A percentile compares a stretch with the other conserved stretches of the same genome.
Evolutionary conservation across 2,329 filamentous ascomycete genomes (phyloP).

Genomic region (Monosporascus sp.): DNA sequence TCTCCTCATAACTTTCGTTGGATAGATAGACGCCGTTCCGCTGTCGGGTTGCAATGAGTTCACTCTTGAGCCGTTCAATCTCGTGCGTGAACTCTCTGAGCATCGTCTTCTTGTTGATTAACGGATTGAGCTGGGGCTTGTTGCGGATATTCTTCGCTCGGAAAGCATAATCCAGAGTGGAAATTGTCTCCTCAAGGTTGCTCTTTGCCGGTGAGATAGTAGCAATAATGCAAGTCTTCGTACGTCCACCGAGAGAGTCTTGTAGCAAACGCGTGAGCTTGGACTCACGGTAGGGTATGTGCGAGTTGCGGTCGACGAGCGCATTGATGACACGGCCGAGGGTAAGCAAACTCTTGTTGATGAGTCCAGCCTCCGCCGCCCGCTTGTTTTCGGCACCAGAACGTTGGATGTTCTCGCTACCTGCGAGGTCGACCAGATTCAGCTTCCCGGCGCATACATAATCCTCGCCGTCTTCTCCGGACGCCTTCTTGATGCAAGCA

Average conservation of each 20-base stretch:
- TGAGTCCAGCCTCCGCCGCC: conserved; percentile 88
- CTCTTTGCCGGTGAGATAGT: conserved; percentile 91
- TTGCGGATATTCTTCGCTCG: conserved; percentile 98
- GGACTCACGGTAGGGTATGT: conserved; percentile 90
- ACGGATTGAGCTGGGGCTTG: conserved; percentile 90
- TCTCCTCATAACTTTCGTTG: conserved; percentile 82
- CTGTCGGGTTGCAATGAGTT: conserved; percentile 86
- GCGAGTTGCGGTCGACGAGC: conserved; percentile 79
- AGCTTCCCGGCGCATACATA: conserved; percentile 88
- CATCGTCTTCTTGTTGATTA: conserved; percentile 88
- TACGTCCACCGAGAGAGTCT: conserved; percentile 91
- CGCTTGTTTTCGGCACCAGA: conserved; percentile 98
- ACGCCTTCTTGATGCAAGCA: conserved; percentile 76
- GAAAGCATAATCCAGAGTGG: conserved; percentile 95
- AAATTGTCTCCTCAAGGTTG: conserved; percentile 97
- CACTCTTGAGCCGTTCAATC: conserved; percentile 90
- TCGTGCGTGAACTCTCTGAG: conserved; percentile 85
- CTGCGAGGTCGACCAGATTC: conserved; percentile 92
- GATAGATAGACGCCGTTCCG: conserved; percentile 94
- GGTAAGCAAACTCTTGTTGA: conserved; percentile 96
- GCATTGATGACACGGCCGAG: conserved; percentile 96
- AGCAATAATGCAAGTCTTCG: conserved; percentile 98
- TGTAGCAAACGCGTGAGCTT: conserved; percentile 92
- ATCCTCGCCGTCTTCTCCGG: conserved; percentile 78
- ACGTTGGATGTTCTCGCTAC: conserved; percentile 95